These are phyloP conservation scores for Elsinoe perseae DNA, from an alignment of 2,329 filamentous ascomycete genomes.

Conservation along the genomic window DNA sequence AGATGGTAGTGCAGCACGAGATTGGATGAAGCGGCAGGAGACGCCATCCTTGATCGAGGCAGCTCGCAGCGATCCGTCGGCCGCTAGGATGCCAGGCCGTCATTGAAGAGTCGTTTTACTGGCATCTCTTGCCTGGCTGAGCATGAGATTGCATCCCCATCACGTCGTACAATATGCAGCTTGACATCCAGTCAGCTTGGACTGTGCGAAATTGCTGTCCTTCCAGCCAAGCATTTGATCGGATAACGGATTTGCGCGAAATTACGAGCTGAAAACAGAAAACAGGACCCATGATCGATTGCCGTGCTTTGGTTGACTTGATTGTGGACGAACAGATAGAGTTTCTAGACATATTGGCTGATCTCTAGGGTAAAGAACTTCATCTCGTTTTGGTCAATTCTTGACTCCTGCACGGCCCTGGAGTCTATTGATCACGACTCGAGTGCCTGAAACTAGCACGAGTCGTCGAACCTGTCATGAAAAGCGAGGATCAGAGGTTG, in stretches of 20 bases:
- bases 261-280: background rate
- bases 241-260: background rate
- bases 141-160: background rate
- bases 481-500: background rate
- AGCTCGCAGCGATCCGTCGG: conserved; percentile 11
- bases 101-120: background rate
- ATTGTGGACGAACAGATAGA: background rate
- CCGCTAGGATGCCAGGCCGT: background rate
- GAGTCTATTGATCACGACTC: conserved; percentile 2
- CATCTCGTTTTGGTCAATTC: background rate
- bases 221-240: conserved; percentile 8
- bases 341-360: conserved; percentile 4
- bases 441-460: background rate
- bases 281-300: background rate
- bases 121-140: background rate
- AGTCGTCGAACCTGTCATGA: background rate
- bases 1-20: background rate
- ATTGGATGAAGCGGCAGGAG: background rate
- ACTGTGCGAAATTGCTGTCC: background rate
- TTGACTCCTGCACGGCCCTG: conserved; percentile 1
- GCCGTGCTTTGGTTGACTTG: background rate
- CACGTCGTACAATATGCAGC: background rate
- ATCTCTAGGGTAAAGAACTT: background rate
- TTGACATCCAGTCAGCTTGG: background rate
- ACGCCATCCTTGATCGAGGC: background rate